Evolutionary conservation across 768 basidiomycete species (phyloP), one percentile per base, ranked within the genome.

Genomic region (Mycena belliarum): DNA sequence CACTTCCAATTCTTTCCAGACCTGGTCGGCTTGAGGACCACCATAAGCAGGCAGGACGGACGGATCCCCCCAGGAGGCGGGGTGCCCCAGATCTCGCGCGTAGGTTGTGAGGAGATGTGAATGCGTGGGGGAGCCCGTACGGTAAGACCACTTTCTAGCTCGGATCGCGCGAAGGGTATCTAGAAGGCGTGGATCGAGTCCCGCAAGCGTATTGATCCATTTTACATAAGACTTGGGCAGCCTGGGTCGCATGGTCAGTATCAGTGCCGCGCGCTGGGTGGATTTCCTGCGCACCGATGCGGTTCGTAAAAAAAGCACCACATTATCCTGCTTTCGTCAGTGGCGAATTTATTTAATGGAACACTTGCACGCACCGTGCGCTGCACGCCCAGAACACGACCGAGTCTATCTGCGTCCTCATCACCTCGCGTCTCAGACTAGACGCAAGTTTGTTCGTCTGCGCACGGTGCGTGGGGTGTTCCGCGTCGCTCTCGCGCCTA

Each of bases 281-380:
- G 35, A n/a, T n/a, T n/a, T 33, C 21, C 26, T 16, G 61, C 65
- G 47, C 66, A 90, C 88, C 87, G 82, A 60, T 82, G 75, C 5
- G 90, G 89, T 65, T 86, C 77, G 64, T 93, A 92, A 68, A 90
- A 86, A 70, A 89, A 93, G 64, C 90, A 91, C 91, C 91, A 92
- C 89, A 92, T 91, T 52, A 92, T 91, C 66, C 91, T 92, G n/a
- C n/a, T n/a, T n/a, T n/a, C n/a, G n/a, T n/a, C n/a, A n/a, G n/a
- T n/a, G 21, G 25, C 52, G 41, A 24, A 24, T 57, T 37, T n/a
- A 29, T 49, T 49, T 32, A 67, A 51, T 52, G 35, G 47, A 49
- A 45, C 28, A 29, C 37, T 8, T 20, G 2, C 35, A 70, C 76
- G 28, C 58, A 90, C 90, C 90, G 84, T 29, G 89, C 86, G 57